Base-by-base conservation (phyloP, 1,139 yeast species). In the Hyphopichia burtonii region DNA sequence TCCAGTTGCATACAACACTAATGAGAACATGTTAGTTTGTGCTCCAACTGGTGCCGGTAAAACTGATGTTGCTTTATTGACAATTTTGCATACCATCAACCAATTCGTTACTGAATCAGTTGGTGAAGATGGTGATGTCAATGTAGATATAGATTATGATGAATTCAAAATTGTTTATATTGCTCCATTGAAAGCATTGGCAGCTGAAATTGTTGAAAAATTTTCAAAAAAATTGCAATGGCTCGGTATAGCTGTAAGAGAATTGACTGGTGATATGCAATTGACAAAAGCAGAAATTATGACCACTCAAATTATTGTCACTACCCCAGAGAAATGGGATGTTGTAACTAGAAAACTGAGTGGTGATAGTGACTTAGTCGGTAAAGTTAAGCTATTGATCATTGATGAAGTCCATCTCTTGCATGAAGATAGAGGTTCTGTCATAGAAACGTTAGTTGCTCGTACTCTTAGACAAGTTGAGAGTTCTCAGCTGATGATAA, bases 21-120 rank as follows among this genome's bases (percentile, higher is more conserved):
- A 89, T 61, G 97, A 91, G 53, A 93, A 94, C 56, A 86, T 94
- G 96, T 73, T 93, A 40, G 91, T 93, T 2, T 93, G 99, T 78
- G 99, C 99, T 0, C 99, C 99, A 2, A 93, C 99, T 0, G 99
- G 99, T 74, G 98, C 99, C 7, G 99, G 99, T 76, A 93, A 93
- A 58, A 94, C 99, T 0, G 98, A 94, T 61, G 96, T 94, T 33
- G 99, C 99, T 0, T 68, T 94, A 54, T 67, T 93, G 34, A 75
- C 98, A 0, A 82, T 93, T 54, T 69, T 94, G 41, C 88, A 86
- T 53, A 80, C 94, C 0, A 84, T 93, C n/a, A 78, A 82, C 35
- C 93, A 88, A 56, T 80, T 68, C 53, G 67, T 75, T 9, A 74
- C 73, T 28, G 85, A 68, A 56, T 58, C 65, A 22, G 61, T 49